phyloP scores from a whole-genome alignment of 306 rosid species.

The Cucurbita maxima region DNA sequence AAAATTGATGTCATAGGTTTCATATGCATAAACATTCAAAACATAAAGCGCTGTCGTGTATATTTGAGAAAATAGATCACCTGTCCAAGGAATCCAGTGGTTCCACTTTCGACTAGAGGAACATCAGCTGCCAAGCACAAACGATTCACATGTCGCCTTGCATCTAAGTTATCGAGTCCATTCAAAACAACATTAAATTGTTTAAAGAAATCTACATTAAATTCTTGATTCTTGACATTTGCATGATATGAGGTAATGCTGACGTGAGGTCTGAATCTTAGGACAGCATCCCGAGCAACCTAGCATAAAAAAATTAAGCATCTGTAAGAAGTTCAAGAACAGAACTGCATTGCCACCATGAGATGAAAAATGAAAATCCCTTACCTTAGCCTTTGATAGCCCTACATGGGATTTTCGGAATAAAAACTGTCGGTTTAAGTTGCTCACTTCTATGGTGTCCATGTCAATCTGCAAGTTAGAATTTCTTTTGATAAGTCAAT shows the following conservation, averaged over 20 bases:
- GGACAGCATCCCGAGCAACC: constrained; percentile 99
- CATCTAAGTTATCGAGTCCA: constrained; percentile 98
- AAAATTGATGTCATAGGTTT: neutral
- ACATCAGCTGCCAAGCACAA: constrained; percentile 90
- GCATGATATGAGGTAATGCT: constrained; percentile 81
- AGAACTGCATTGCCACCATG: constrained; percentile 6
- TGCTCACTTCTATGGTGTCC: constrained; percentile 99
- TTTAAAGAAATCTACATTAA: constrained; percentile 82
- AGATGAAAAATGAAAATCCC: constrained; percentile 12
- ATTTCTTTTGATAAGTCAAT: constrained; percentile 26
- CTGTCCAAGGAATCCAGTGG: constrained; percentile 99
- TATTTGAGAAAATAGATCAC: constrained; percentile 24
- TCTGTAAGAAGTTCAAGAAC: constrained; percentile 16
- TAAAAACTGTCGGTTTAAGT: constrained; percentile 95
- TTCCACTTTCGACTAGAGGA: constrained; percentile 96
- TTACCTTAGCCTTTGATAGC: constrained; percentile 87
- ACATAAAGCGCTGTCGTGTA: neutral
- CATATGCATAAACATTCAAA: neutral
- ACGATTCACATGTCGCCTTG: constrained; percentile 94
- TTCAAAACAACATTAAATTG: constrained; percentile 79
- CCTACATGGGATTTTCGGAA: constrained; percentile 98
- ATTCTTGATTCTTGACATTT: constrained; percentile 79
- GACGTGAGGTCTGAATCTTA: constrained; percentile 83
- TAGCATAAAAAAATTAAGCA: constrained; percentile 14
- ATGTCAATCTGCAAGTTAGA: constrained; percentile 65